Evolutionary conservation across 257 asterid genomes (phyloP).

Genomic region (Cinchona pubescens): DNA sequence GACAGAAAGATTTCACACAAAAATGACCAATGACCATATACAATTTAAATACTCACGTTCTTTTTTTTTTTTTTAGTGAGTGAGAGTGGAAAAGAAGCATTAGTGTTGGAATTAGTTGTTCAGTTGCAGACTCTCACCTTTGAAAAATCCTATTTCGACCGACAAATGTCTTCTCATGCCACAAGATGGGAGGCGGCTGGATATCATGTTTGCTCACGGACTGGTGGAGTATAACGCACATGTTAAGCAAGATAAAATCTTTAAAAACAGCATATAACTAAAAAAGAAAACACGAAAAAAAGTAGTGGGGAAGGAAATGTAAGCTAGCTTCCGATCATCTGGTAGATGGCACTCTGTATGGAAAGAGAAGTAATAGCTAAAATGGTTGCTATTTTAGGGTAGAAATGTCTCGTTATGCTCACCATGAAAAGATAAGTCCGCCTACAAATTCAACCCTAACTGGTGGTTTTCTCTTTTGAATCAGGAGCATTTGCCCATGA

Average conservation of each 20-base stretch:
- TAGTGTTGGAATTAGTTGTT: conserved; percentile 1
- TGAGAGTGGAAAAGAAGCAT: too few species aligned
- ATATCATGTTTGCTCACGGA: conserved; percentile 27
- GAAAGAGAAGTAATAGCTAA: background rate
- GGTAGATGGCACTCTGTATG: background rate
- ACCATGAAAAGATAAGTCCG: background rate
- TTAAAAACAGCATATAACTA: conserved; percentile 1
- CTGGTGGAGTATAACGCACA: conserved; percentile 26
- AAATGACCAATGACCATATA: too few species aligned
- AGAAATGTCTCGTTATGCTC: background rate
- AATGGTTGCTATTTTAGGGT: background rate
- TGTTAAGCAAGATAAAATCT: conserved; percentile 19
- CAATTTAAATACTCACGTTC: too few species aligned
- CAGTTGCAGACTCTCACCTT: conserved; percentile 35
- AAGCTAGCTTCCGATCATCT: background rate
- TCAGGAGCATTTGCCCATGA: background rate
- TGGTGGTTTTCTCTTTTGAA: background rate
- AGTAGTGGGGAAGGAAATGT: background rate
- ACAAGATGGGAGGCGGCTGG: conserved; percentile 32
- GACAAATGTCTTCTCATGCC: conserved; percentile 44
- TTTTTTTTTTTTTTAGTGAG: too few species aligned
- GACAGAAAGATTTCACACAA: too few species aligned
- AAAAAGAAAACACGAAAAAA: background rate
- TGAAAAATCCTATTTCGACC: conserved; percentile 11
- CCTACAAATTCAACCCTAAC: background rate